These are phyloP conservation scores for Hibiscus mutabilis DNA, from an alignment of 345 rosid species.

Conservation along the genomic window DNA sequence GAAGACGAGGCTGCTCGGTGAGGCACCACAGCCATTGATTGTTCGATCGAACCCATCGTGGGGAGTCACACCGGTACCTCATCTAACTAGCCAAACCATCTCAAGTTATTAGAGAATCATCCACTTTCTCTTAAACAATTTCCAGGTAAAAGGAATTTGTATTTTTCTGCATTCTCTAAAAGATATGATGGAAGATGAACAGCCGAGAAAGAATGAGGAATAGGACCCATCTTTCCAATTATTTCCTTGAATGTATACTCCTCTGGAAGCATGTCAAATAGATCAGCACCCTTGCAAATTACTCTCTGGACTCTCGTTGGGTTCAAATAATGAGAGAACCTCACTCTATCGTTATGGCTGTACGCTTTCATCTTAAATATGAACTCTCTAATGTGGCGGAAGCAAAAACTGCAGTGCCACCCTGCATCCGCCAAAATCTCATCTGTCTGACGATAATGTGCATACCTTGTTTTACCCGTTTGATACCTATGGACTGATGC, in stretches of 20 bases:
- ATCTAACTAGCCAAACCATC: conserved; percentile 1
- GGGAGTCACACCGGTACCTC: neutral
- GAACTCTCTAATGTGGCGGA: conserved; percentile 53
- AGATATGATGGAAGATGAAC: conserved; percentile 62
- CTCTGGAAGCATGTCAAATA: conserved; percentile 74
- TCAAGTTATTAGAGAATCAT: conserved; percentile 13
- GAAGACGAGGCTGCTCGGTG: neutral
- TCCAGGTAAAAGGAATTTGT: conserved; percentile 60
- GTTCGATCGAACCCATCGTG: conserved; percentile 6
- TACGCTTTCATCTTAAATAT: conserved; percentile 73
- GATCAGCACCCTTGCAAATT: conserved; percentile 57
- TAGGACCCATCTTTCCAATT: conserved; percentile 70
- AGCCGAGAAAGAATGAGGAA: conserved; percentile 64
- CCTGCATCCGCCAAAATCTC: conserved; percentile 65
- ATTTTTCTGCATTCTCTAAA: conserved; percentile 49
- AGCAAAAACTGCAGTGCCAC: conserved; percentile 80
- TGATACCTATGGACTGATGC: conserved; percentile 52
- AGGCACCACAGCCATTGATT: neutral
- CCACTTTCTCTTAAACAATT: conserved; percentile 54
- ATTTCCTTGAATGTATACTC: conserved; percentile 67
- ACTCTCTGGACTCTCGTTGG: conserved; percentile 60
- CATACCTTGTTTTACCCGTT: conserved; percentile 54
- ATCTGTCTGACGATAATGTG: conserved; percentile 63
- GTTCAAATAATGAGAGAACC: conserved; percentile 50
- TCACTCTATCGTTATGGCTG: conserved; percentile 65